Percentiles rank a stretch among this genome's conserved stretches.
These are phyloP conservation scores for Mortierella claussenii DNA, from an alignment of 192 early-diverging fungal genomes.

Conservation along the genomic window DNA sequence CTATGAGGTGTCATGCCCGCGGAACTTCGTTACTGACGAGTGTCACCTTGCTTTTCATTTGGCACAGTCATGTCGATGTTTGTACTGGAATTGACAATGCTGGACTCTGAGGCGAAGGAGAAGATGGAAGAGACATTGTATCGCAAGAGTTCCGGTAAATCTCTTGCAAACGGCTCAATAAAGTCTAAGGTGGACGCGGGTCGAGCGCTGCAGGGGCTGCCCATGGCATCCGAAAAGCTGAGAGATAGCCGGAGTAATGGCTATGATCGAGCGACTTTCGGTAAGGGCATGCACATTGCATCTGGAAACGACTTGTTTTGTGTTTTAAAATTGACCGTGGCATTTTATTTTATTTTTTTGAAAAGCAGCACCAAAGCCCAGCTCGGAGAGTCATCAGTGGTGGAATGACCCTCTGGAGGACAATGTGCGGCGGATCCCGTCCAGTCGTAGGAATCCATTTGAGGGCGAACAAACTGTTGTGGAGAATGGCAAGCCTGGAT, in stretches of 20 bases:
- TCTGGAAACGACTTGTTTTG: no score
- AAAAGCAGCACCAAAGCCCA: conserved; percentile 60
- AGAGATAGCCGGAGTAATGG: no score
- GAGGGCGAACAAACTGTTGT: conserved; percentile 22
- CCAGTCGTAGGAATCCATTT: conserved; percentile 44
- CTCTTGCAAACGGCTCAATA: neutral
- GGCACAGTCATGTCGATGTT: conserved; percentile 43
- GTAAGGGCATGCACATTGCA: no score
- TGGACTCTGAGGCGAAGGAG: conserved; percentile 58
- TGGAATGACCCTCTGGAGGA: conserved; percentile 59
- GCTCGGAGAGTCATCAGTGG: conserved; percentile 63
- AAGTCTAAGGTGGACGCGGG: neutral
- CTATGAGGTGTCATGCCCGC: neutral
- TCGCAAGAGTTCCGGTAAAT: conserved; percentile 46
- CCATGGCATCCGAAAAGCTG: no score
- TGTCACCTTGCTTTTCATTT: neutral
- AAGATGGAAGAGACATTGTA: conserved; percentile 63
- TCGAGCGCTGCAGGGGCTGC: neutral
- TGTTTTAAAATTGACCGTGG: no score
- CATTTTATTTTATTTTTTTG: no score
- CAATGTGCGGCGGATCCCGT: conserved; percentile 16
- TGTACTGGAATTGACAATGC: conserved; percentile 51
- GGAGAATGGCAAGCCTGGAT: conserved; percentile 1
- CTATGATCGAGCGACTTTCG: no score
- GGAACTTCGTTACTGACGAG: conserved; percentile 29